Evolutionary conservation across 176 grass and related monocot genomes (phyloP).

Genomic region (Pontederia crassipes): DNA sequence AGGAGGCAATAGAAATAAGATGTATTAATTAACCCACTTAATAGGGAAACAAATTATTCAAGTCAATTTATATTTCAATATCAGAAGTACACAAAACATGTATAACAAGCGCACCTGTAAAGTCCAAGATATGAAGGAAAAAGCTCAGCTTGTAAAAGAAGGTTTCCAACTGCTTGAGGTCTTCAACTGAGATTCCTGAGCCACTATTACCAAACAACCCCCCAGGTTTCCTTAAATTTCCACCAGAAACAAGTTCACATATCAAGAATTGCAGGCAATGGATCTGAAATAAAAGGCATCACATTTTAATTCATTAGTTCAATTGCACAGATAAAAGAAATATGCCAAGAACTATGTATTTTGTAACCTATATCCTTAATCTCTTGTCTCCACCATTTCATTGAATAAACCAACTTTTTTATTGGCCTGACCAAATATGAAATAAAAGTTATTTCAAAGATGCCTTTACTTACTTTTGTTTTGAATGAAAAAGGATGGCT

Average conservation of each 20-base stretch:
- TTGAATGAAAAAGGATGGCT: too few species aligned
- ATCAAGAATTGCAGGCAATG: constrained; percentile 99
- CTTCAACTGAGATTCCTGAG: constrained; percentile 87
- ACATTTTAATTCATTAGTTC: neutral
- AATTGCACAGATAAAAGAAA: neutral
- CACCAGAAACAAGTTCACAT: constrained; percentile 89
- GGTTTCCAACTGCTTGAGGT: constrained; percentile 93
- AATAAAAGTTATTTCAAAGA: too few species aligned
- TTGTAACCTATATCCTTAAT: too few species aligned
- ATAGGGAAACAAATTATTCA: neutral
- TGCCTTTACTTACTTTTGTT: too few species aligned
- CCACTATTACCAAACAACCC: constrained; percentile 97
- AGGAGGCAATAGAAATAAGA: neutral
- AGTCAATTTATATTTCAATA: constrained; percentile 14
- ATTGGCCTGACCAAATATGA: too few species aligned
- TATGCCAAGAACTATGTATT: too few species aligned
- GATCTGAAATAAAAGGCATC: constrained; percentile 40
- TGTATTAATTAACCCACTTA: neutral
- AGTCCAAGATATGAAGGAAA: constrained; percentile 99
- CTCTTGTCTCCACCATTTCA: too few species aligned
- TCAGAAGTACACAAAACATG: neutral
- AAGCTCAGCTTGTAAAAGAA: constrained; percentile 99
- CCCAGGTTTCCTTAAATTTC: constrained; percentile 89
- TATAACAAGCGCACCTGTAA: constrained; percentile 42
- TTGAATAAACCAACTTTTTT: too few species aligned